Evolutionary conservation across 208 protist genomes (phyloP).

Genomic region (Trypanosoma brucei): DNA sequence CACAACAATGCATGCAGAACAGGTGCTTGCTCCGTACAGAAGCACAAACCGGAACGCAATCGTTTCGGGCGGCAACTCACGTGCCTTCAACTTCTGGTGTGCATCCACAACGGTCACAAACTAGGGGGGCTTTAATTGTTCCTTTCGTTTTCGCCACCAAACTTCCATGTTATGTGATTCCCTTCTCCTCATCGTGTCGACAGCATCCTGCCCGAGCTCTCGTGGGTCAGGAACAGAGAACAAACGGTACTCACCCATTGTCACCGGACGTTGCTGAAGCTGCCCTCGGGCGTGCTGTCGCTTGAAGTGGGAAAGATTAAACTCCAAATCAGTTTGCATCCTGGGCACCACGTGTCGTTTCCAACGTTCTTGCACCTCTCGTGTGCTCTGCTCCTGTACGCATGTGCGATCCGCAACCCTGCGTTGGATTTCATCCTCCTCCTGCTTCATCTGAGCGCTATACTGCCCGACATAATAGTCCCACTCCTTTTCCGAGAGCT

Average conservation of each 20-base stretch:
- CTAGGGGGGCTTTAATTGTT: conserved; percentile 68
- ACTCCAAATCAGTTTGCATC: conserved; percentile 74
- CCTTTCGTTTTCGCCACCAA: conserved; percentile 71
- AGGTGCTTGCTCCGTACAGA: too few species aligned
- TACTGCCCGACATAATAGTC: conserved; percentile 73
- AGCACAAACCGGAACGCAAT: too few species aligned
- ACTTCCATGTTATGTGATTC: conserved; percentile 59
- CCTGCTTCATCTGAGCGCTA: conserved; percentile 65
- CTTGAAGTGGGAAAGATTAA: conserved; percentile 72
- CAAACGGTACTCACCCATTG: conserved; percentile 64
- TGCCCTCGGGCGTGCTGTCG: conserved; percentile 36
- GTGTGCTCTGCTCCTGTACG: conserved; percentile 50
- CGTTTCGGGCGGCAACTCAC: too few species aligned
- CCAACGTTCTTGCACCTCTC: conserved; percentile 73
- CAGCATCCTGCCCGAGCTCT: conserved; percentile 70
- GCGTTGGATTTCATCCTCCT: conserved; percentile 62
- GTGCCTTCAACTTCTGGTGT: too few species aligned
- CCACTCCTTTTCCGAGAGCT: conserved; percentile 77
- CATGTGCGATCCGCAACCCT: conserved; percentile 48
- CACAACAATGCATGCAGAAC: too few species aligned
- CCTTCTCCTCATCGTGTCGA: conserved; percentile 68
- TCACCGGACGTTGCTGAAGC: conserved; percentile 20
- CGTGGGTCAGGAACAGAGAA: conserved; percentile 73
- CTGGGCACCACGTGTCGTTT: conserved; percentile 57
- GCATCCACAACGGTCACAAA: conserved; percentile 11